Evolutionary conservation across 2,329 filamentous ascomycete genomes (phyloP).

Genomic region (Amauroascus verrucosus): DNA sequence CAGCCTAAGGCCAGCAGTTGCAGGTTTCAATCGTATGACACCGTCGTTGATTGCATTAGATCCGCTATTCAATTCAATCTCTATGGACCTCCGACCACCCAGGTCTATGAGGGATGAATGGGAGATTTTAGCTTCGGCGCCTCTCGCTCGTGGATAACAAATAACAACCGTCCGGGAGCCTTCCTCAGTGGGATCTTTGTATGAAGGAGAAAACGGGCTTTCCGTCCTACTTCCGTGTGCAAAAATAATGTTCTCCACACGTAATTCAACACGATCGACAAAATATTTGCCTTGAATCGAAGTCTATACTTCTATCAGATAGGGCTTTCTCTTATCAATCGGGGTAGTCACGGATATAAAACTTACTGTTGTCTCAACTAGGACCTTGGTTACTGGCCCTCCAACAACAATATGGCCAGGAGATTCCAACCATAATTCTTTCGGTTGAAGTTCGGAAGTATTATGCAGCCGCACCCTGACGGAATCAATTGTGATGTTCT

Average conservation of each 20-base stretch:
- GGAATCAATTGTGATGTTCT: conserved; percentile 56
- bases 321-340: neutral
- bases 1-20: conserved; percentile 51
- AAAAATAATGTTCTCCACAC: conserved; percentile 33
- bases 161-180: conserved; percentile 53
- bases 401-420: conserved; percentile 39
- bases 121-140: conserved; percentile 58
- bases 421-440: conserved; percentile 58
- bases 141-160: conserved; percentile 60
- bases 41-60: conserved; percentile 52
- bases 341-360: neutral
- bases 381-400: conserved; percentile 45
- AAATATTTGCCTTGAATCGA: conserved; percentile 58
- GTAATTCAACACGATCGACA: conserved; percentile 60
- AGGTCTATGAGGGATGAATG: conserved; percentile 65
- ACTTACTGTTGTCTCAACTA: conserved; percentile 41
- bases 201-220: neutral
- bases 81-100: conserved; percentile 65
- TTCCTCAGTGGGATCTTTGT: conserved; percentile 18
- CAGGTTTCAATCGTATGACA: conserved; percentile 46
- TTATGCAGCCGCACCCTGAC: conserved; percentile 55
- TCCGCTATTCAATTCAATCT: conserved; percentile 61
- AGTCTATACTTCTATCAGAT: conserved; percentile 19
- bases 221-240: conserved; percentile 24
- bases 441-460: conserved; percentile 45